Evolutionary conservation across 768 basidiomycete genomes (phyloP), one percentile per base, ranked within the genome.

Genomic region (Pholiota microspora): DNA sequence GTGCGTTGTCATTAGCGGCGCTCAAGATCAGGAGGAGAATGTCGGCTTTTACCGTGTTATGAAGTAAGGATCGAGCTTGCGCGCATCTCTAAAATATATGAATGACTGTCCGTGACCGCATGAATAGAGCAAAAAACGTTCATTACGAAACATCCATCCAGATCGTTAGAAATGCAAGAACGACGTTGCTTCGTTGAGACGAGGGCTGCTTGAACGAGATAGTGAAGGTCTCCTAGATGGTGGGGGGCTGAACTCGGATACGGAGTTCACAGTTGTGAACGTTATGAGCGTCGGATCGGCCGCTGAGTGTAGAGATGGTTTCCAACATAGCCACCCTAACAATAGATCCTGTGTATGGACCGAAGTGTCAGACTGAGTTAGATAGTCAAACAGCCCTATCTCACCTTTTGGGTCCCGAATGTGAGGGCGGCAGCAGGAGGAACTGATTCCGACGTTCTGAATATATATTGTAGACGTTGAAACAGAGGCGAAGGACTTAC

Each of bases 321-420:
- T 59, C 57, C 61, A 59, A 36, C 56, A 53, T 51, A 60, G 9
- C 56, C 54, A 64, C 18, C 54, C 58, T 27, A 57, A 49, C 31
- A 63, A 49, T 32, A 63, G 42, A 36, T 65, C 62, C 62, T 65
- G 25, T 28, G 27, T n/a, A 25, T 24, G 24, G 28, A 21, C 12
- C 9, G 52, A 28, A 27, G 4, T 10, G 9, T 15, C 15, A 49
- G 31, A 44, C 25, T 29, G 45, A 7, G 47, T 5, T 49, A 45
- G 2, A 3, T 16, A 34, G n/a, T 34, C 40, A 9, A 48, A 57
- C 25, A 1, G 24, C 15, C 24, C 29, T 8, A 18, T 38, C 61
- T 2, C 29, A 69, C 68, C 49, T 48, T 59, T 55, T 71, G 69
- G 31, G 63, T 66, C 3, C 70, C 69, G 25, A 71, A 70, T 31